Base-by-base conservation (phyloP, 768 basidiomycete species). In the Mycena metata region DNA sequence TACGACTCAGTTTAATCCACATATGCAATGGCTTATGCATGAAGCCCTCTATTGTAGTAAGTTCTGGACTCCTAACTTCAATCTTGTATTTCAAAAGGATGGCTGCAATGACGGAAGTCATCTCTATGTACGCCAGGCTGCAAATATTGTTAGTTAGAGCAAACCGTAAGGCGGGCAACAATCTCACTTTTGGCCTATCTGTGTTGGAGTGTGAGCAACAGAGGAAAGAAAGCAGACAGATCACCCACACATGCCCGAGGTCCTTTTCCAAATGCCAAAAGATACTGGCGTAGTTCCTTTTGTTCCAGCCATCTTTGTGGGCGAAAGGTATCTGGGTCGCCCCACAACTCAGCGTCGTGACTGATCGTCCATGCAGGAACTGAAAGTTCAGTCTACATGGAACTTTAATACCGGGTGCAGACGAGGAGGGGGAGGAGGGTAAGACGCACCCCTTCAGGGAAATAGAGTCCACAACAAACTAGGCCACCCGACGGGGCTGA, bases 251-350 rank as follows among this genome's bases (percentile, higher is more conserved):
- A 80, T 60, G 76, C 77, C 47, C 80, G 64, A 0, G 78, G 78
- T 17, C 78, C 79, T 50, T 74, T 76, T 7, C 79, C 78, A 64
- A 80, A 80, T 10, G 77, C 75, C 33, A 81, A 46, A 21, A 80
- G 71, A 68, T 79, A 76, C 5, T 56, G 70, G 9, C 69, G 65
- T 9, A 74, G 46, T 41, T 76, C 75, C 55, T 58, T 69, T 11
- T 60, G 58, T 45, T 82, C 79, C 1, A 80, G 69, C 81, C 81
- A 82, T 5, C 81, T 66, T 61, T 82, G 81, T 1, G 80, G 81
- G n/a, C 80, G 63, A 69, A 80, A 82, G 17, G 54, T 71, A 24
- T 76, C 69, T 4, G 77, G 72, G 62, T 82, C 76, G 9, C 80
- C 80, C 80, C 81, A 81, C 23, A 80, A 72, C 4, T 59, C 61